Evolutionary conservation across 352 stramenopile species (phyloP).

Genomic region (Phytopythium helicoides): DNA sequence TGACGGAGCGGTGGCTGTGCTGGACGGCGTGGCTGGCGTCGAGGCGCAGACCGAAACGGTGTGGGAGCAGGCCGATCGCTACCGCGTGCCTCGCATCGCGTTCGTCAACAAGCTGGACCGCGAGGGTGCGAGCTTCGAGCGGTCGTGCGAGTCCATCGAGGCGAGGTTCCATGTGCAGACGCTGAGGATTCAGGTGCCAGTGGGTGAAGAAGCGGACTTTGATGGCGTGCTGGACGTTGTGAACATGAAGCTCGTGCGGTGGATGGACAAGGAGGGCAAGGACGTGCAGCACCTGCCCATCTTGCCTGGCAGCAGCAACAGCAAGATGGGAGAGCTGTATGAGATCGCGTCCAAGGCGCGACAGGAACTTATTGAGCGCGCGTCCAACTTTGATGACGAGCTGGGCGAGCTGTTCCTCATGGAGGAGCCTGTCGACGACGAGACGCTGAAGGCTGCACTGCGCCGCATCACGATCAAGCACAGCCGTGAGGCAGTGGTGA

Average conservation of each 20-base stretch:
- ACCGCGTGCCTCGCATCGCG: conserved; percentile 89
- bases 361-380: conserved; percentile 58
- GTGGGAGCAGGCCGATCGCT: conserved; percentile 77
- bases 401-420: conserved; percentile 73
- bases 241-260: conserved; percentile 65
- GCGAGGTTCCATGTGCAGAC: conserved; percentile 54
- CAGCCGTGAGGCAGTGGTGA: conserved; percentile 47
- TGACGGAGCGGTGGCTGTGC: conserved; percentile 96
- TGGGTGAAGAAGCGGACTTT: conserved; percentile 63
- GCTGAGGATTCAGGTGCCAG: conserved; percentile 60
- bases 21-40: conserved; percentile 97
- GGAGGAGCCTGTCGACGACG: conserved; percentile 56
- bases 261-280: conserved; percentile 56
- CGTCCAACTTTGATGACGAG: conserved; percentile 70
- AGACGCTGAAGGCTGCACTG: conserved; percentile 50
- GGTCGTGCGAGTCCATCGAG: conserved; percentile 78
- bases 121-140: conserved; percentile 93
- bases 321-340: conserved; percentile 58
- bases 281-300: conserved; percentile 52
- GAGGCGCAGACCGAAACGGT: conserved; percentile 89
- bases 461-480: conserved; percentile 58
- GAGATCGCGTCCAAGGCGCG: conserved; percentile 31
- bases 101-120: conserved; percentile 98
- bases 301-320: conserved; percentile 22
- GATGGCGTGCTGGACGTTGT: conserved; percentile 68